phyloP scores from a whole-genome alignment of 208 protist genomes.

The Wallacemonas rigidus region DNA sequence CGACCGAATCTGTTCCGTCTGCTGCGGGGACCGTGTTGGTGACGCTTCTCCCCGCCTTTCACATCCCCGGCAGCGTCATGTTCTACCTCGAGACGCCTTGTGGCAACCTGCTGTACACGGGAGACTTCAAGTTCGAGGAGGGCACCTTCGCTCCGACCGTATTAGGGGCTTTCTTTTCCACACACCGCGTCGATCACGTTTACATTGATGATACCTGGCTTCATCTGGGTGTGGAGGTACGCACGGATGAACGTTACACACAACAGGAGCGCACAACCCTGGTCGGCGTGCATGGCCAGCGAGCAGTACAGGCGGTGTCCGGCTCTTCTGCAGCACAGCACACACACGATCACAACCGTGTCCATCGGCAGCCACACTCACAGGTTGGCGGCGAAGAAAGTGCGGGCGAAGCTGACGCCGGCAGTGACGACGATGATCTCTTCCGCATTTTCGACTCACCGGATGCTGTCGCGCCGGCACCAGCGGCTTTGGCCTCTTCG shows the following conservation, averaged over 20 bases:
- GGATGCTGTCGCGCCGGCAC: background rate
- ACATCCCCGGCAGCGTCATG: constrained; percentile 84
- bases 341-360: constrained; percentile 19
- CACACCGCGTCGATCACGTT: constrained; percentile 72
- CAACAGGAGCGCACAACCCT: background rate
- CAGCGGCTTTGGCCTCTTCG: background rate
- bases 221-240: constrained; percentile 45
- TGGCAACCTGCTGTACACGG: constrained; percentile 75
- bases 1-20: background rate
- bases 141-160: constrained; percentile 16
- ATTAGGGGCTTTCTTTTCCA: constrained; percentile 48
- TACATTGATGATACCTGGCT: constrained; percentile 89
- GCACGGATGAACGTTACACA: background rate
- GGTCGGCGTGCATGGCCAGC: background rate
- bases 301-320: too few relatives aligned
- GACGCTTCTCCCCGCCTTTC: constrained; percentile 61
- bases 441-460: constrained; percentile 16
- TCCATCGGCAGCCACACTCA: background rate
- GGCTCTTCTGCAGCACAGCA: background rate
- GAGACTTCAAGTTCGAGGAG: constrained; percentile 77
- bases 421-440: constrained; percentile 16
- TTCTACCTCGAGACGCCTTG: constrained; percentile 62
- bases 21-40: constrained; percentile 29
- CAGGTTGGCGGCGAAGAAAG: background rate
- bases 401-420: background rate